Evolutionary conservation across 768 basidiomycete species (phyloP).

Genomic region (Leccinellum albellum): DNA sequence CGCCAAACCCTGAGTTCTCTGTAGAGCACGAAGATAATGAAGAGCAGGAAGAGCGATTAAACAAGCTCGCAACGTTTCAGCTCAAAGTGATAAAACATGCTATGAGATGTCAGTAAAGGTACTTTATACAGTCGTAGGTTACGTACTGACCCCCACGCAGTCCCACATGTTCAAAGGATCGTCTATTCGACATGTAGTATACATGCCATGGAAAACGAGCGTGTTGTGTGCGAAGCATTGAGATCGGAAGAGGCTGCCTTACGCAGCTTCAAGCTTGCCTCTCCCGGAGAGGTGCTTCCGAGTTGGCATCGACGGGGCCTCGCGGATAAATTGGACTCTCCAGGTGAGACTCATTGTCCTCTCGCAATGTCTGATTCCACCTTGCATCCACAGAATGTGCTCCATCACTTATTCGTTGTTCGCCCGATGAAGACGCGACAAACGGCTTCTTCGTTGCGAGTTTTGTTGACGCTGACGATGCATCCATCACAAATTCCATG

Average conservation of each 20-base stretch:
- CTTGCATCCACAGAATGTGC: constrained; percentile 46
- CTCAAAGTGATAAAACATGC: constrained; percentile 89
- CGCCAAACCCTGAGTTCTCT: constrained; percentile 2
- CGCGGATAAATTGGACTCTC: constrained; percentile 50
- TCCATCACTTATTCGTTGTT: constrained; percentile 64
- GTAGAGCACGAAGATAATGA: constrained; percentile 57
- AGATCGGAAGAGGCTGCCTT: constrained; percentile 61
- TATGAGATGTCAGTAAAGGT: constrained; percentile 72
- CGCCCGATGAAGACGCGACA: constrained; percentile 78
- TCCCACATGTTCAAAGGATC: constrained; percentile 72
- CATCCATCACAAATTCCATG: background rate
- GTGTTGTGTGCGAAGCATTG: constrained; percentile 76
- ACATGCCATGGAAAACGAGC: constrained; percentile 88
- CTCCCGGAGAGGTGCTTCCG: constrained; percentile 64
- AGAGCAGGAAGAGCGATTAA: constrained; percentile 63
- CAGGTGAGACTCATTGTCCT: background rate
- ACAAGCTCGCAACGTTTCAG: constrained; percentile 85
- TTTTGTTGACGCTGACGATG: constrained; percentile 45
- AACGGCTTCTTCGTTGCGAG: constrained; percentile 99
- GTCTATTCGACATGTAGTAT: constrained; percentile 99
- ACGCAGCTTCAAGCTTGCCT: constrained; percentile 66
- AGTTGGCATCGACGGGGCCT: constrained; percentile 81
- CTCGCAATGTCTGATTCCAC: background rate
- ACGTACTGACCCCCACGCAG: constrained; percentile 37
- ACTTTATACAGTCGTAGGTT: background rate